Evolutionary conservation across 805 yeast species (phyloP).

Genomic region (Metschnikowia lachancei): DNA sequence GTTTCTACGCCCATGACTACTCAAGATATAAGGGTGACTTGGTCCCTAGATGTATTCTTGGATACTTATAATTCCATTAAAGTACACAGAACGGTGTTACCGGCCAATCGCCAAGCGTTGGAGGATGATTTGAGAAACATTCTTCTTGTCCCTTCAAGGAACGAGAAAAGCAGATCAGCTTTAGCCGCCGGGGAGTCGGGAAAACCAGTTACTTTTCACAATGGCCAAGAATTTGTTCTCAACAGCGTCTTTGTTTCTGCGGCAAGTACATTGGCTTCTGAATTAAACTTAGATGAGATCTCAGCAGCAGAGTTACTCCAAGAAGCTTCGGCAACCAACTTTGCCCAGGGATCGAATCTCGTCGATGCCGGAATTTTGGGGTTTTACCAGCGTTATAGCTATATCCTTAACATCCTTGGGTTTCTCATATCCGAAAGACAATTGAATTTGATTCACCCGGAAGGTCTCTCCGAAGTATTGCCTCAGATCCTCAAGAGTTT

Average conservation of each 20-base stretch:
- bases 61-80: conserved; percentile 18
- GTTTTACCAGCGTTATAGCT: conserved; percentile 67
- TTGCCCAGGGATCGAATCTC: conserved; percentile 47
- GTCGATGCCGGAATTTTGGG: conserved; percentile 64
- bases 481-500: conserved; percentile 53
- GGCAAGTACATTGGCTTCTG: conserved; percentile 56
- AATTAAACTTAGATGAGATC: conserved; percentile 63
- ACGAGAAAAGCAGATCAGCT: conserved; percentile 23
- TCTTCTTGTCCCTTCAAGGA: conserved; percentile 34
- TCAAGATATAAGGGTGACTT: conserved; percentile 5
- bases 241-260: conserved; percentile 64
- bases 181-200: conserved; percentile 16
- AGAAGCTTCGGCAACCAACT: conserved; percentile 38
- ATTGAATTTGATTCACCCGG: conserved; percentile 24
- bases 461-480: conserved; percentile 24
- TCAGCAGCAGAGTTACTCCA: conserved; percentile 67
- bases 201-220: conserved; percentile 43
- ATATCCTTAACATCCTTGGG: conserved; percentile 63
- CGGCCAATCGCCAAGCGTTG: conserved; percentile 14
- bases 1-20: neutral
- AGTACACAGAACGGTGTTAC: conserved; percentile 6
- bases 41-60: conserved; percentile 17
- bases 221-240: conserved; percentile 57
- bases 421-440: conserved; percentile 25
- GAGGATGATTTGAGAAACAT: conserved; percentile 31